Evolutionary conservation across 139 green algal species (phyloP).

Genomic region (Asterochloris erici): DNA sequence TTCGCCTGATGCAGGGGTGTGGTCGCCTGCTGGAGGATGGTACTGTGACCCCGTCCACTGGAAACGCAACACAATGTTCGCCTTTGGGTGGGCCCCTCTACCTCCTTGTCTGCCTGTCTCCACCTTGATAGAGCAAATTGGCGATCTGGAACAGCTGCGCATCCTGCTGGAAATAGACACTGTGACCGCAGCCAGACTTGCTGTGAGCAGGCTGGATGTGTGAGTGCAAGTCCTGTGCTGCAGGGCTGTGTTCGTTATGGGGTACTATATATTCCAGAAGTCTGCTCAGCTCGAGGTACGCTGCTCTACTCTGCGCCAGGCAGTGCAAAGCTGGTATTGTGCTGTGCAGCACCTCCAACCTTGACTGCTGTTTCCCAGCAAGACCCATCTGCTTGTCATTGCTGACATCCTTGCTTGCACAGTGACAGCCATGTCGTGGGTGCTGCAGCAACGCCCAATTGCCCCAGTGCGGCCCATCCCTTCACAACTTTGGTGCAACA

Average conservation of each 20-base stretch:
- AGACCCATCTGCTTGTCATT: neutral
- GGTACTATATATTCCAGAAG: conserved; percentile 6
- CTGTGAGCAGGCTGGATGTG: too few species aligned
- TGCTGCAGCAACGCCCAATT: conserved; percentile 18
- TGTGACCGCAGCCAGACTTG: too few species aligned
- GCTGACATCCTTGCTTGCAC: neutral
- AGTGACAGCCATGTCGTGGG: neutral
- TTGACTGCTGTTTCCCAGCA: neutral
- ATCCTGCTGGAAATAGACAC: too few species aligned
- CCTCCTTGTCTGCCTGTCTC: neutral
- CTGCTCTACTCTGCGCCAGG: neutral
- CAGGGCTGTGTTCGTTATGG: conserved; percentile 15
- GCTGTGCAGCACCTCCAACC: neutral
- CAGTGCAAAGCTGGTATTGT: neutral
- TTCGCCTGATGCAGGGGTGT: conserved; percentile 29
- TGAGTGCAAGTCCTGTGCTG: neutral
- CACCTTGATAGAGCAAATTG: too few species aligned
- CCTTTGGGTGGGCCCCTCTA: conserved; percentile 20
- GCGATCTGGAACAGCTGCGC: too few species aligned
- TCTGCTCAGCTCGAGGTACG: conserved; percentile 22
- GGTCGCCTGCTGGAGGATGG: conserved; percentile 49
- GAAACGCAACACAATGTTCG: conserved; percentile 39
- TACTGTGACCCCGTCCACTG: conserved; percentile 46
- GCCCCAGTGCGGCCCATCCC: conserved; percentile 23
- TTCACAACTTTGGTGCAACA: conserved; percentile 29